Percentiles rank a stretch among this genome's conserved stretches.
Evolutionary conservation across 2,329 filamentous ascomycete genomes (phyloP).

Genomic region (Cryphonectria radicalis): DNA sequence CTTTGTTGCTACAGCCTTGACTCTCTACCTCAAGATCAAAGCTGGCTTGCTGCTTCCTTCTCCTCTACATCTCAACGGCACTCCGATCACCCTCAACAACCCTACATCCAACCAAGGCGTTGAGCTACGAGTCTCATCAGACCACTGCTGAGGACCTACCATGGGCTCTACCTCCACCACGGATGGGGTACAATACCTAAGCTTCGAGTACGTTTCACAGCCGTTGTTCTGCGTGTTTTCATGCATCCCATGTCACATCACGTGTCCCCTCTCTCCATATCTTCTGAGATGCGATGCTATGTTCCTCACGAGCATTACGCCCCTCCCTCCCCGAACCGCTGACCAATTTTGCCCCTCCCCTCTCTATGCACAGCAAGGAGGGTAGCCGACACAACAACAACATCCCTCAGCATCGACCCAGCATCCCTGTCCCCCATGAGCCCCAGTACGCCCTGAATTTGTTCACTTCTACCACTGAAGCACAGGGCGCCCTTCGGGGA

Average conservation of each 20-base stretch:
- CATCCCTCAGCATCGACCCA: background rate
- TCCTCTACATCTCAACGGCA: background rate
- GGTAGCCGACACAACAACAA: conserved; percentile 1
- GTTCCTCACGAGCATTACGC: background rate
- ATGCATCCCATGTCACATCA: background rate
- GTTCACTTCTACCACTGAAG: background rate
- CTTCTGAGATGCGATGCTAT: background rate
- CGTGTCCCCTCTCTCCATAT: too few species aligned
- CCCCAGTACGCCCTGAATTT: conserved; percentile 15
- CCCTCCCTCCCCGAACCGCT: background rate
- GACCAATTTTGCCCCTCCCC: background rate
- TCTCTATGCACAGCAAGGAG: background rate
- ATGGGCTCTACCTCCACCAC: background rate
- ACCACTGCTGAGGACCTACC: background rate
- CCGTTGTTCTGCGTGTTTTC: background rate
- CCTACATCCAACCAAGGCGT: background rate
- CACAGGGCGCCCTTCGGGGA: background rate
- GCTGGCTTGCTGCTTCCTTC: background rate
- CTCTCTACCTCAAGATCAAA: background rate
- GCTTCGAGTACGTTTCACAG: background rate
- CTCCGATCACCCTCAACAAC: background rate
- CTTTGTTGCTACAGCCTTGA: background rate
- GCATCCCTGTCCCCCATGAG: conserved; percentile 14
- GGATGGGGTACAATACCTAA: background rate
- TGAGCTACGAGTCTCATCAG: background rate